Evolutionary conservation across 2,329 filamentous ascomycete species (phyloP).

Genomic region (Stemphylium beticola): DNA sequence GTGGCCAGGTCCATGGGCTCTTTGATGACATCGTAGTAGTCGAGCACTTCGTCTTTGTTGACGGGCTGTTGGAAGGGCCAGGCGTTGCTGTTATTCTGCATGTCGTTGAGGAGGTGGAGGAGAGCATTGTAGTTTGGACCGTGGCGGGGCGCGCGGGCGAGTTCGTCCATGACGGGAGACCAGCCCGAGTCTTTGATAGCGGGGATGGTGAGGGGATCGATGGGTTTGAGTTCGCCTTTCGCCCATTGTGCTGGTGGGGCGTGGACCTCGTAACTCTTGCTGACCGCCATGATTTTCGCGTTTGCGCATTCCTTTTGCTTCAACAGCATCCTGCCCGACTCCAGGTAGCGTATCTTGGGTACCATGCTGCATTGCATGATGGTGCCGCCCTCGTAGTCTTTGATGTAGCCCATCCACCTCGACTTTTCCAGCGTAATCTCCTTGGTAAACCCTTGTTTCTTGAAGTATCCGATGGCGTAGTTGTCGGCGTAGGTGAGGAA

Average conservation of each 20-base stretch:
- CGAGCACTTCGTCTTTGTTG: constrained; percentile 93
- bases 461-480: constrained; percentile 98
- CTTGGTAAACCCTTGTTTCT: constrained; percentile 98
- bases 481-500: constrained; percentile 99
- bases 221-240: constrained; percentile 66
- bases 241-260: constrained; percentile 85
- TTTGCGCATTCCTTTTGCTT: constrained; percentile 97
- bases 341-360: constrained; percentile 90
- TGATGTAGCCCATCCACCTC: constrained; percentile 99
- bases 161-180: constrained; percentile 97
- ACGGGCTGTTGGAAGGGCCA: constrained; percentile 97
- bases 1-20: constrained; percentile 96
- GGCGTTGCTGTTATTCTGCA: constrained; percentile 89
- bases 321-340: constrained; percentile 88
- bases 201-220: constrained; percentile 84
- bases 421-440: constrained; percentile 91
- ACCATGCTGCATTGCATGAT: constrained; percentile 99
- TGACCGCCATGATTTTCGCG: constrained; percentile 92
- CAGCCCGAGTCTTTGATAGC: constrained; percentile 91
- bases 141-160: constrained; percentile 91
- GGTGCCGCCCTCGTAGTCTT: constrained; percentile 97
- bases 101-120: constrained; percentile 87
- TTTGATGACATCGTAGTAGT: constrained; percentile 98
- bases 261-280: constrained; percentile 86
- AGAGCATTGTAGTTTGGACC: constrained; percentile 96